Base-by-base conservation (phyloP, 306 rosid genomes). In the Quercus agrifolia region DNA sequence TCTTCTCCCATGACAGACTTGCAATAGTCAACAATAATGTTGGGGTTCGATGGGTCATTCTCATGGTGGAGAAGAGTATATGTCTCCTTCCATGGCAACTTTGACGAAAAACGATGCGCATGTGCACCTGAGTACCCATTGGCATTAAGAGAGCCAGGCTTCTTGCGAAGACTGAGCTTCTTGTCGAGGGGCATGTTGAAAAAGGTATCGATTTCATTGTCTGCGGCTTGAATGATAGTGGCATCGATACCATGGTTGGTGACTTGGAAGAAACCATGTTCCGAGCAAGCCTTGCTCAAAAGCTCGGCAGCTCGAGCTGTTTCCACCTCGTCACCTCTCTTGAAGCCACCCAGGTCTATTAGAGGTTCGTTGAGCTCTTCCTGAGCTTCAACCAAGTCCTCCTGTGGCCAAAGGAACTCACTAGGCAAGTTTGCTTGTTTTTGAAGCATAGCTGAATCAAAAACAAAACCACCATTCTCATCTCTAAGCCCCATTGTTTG, bases 51-150 rank as follows among this genome's bases (percentile, higher is more conserved):
- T 19, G 13, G 54, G 15, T 71, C 70, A 3, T 19, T 1, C 9
- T 55, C 73, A 9, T 57, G 44, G 63, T 84, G 80, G 0, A 30
- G 63, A 63, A 92, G 89, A 66, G 94, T 87, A 27, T 86, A 80
- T 0, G 88, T 74, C 82, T 92, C 94, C 68, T 90, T 92, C 97
- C 94, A 92, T 13, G 97, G 97, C 85, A 92, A 66, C 73, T 77
- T 85, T 0, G 91, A 54, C 0, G 88, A 56, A 19, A 18, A 92
- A 3, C 92, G 83, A 3, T 87, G 85, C 4, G 92, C 84, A 82
- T 90, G 97, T 33, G 91, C 97, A 6, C 89, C 84, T 0, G 97
- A 87, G 64, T 92, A 92, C 3, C 97, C 46, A 38, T 8, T 38
- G 46, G 46, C 46, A 38, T 2, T 38, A 3, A 38, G 46, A 1